A percentile compares a stretch with the other conserved stretches of the same genome.
These are phyloP conservation scores for Plasmopara viticola DNA, from an alignment of 352 stramenopile genomes.

Conservation along the genomic window DNA sequence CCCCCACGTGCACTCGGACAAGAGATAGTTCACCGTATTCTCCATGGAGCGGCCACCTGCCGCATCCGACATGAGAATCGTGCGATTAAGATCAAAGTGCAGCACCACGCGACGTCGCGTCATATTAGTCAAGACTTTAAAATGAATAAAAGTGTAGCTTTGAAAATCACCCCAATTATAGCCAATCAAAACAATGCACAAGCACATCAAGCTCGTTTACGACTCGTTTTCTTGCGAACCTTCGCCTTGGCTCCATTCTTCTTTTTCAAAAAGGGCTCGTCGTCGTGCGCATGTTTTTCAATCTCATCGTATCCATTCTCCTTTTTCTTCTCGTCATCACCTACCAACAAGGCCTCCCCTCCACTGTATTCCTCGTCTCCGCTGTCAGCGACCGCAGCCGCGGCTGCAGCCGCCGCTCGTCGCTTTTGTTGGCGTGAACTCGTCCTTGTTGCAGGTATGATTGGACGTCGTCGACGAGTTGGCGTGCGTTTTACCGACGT, in stretches of 20 bases:
- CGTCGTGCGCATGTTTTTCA: conserved; percentile 6
- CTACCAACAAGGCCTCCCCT: conserved; percentile 16
- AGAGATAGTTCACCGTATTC: conserved; percentile 82
- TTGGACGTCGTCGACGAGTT: conserved; percentile 35
- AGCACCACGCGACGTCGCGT: conserved; percentile 54
- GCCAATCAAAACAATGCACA: neutral
- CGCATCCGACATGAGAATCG: conserved; percentile 86
- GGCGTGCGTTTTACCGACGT: conserved; percentile 29
- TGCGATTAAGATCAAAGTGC: conserved; percentile 87
- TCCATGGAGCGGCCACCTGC: conserved; percentile 82
- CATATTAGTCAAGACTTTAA: conserved; percentile 13
- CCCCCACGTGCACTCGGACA: conserved; percentile 77
- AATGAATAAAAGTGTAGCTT: neutral
- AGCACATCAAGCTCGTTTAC: conserved; percentile 1
- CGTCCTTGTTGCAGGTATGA: conserved; percentile 44
- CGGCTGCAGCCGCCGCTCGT: conserved; percentile 33
- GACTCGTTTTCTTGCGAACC: conserved; percentile 45
- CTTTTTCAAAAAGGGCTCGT: conserved; percentile 3
- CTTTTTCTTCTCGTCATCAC: conserved; percentile 15
- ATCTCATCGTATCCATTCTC: conserved; percentile 19
- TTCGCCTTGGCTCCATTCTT: conserved; percentile 36
- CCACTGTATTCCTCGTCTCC: conserved; percentile 31
- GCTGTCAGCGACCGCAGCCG: conserved; percentile 19
- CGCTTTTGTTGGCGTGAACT: conserved; percentile 69
- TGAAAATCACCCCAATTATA: neutral